phyloP scores from a whole-genome alignment of 2,329 filamentous ascomycete genomes.

The Sporothrix inflata region DNA sequence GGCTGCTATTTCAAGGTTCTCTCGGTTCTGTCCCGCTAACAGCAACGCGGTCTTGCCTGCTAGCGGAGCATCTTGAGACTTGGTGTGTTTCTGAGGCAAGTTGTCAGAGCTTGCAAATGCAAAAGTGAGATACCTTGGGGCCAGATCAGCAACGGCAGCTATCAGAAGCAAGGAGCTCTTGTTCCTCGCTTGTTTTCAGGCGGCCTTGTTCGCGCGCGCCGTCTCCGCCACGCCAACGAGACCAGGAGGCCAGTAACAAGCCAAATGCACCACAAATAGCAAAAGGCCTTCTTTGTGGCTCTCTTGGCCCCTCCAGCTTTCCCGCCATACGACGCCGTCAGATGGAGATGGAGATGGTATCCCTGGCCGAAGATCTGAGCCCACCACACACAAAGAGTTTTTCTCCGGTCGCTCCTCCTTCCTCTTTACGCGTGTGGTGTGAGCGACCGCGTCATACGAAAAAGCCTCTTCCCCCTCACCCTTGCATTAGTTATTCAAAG shows the following conservation, averaged over 20 bases:
- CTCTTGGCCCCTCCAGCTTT: background rate
- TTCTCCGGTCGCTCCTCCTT: constrained; percentile 5
- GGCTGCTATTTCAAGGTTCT: constrained; percentile 1
- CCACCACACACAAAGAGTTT: background rate
- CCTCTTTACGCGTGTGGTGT: constrained; percentile 14
- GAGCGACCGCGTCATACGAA: constrained; percentile 25
- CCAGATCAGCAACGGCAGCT: constrained; percentile 19
- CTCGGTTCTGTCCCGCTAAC: background rate
- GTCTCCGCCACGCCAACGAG: background rate
- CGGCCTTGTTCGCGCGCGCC: background rate
- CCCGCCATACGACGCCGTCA: background rate
- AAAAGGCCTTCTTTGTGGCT: background rate
- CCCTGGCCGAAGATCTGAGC: background rate
- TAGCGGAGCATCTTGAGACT: constrained; percentile 5
- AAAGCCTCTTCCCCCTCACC: constrained; percentile 23
- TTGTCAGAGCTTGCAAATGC: background rate
- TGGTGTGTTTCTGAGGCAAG: background rate
- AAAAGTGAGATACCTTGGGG: background rate
- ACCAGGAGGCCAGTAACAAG: background rate
- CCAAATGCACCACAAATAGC: constrained; percentile 5
- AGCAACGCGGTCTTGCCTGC: background rate
- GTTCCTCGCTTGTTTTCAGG: constrained; percentile 17
- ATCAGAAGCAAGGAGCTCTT: constrained; percentile 3
- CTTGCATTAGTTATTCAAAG: constrained; percentile 31
- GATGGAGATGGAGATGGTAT: background rate